Base-by-base conservation (phyloP, 768 basidiomycete species). In the Pholiota conissans region DNA sequence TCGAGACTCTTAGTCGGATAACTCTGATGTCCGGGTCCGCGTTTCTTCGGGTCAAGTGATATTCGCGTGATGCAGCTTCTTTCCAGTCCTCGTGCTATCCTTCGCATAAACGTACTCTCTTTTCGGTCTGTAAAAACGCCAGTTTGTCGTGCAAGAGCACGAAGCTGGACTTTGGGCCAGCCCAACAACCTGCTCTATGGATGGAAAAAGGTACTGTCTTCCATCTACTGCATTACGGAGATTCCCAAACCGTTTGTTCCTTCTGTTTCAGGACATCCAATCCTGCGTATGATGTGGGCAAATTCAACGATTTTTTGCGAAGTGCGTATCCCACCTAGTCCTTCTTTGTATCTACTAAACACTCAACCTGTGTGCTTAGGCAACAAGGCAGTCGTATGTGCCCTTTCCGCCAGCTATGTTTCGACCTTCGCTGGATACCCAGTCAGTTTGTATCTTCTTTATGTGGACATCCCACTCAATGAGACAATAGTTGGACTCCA, bases 391-490 rank as follows among this genome's bases (percentile, higher is more conserved):
- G 89, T 93, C 67, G 91, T 90, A 35, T 93, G 91, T 67, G 94
- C 95, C 32, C 85, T 95, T 59, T 86, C 91, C 39, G 94, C 94
- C 49, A 94, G 93, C 65, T 90, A 95, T 72, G 83, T 95, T 62
- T 95, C 94, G 47, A 97, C 95, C 13, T 84, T 96, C 67, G 90
- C 90, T 56, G 95, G 95, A 49, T 96, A 95, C 72, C 93, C 93
- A 56, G 92, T 80, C 59, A 60, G 78, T 63, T 14, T 28, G 22
- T 55, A 53, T 34, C 16, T 4, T 14, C 20, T 22, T 22, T 51
- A 42, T 49, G 49, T 26, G 35, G 16, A 55, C 22, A 30, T 13
- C 26, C 49, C 42, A 18, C 49, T 53, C 16, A 49, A 45, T 5
- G 22, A 40, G 46, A 18, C 27, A 22, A 10, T 53, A 95, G 87